Percentiles rank a stretch among this genome's conserved stretches.
These are phyloP conservation scores for Niveomyces coronatus DNA, from an alignment of 2,329 filamentous ascomycete species.

Conservation along the genomic window DNA sequence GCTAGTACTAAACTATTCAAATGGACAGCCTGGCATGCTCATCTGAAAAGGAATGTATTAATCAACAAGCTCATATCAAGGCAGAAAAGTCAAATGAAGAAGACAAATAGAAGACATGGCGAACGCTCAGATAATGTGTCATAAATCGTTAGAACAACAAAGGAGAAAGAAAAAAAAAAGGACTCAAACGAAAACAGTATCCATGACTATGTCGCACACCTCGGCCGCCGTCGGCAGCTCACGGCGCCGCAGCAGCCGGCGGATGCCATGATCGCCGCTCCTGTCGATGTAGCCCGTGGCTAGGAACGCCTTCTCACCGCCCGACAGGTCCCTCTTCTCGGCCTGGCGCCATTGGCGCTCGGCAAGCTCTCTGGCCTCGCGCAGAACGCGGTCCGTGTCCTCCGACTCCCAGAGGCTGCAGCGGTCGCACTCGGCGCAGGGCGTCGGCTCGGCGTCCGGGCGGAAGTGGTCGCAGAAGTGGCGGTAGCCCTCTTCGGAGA, in stretches of 20 bases:
- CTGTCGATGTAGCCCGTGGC: conserved; percentile 37
- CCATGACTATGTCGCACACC: conserved; percentile 35
- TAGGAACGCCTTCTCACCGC: conserved; percentile 45
- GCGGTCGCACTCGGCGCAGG: conserved; percentile 68
- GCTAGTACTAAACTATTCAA: too few species aligned
- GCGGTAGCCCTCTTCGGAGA: conserved; percentile 66
- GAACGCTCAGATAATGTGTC: neutral
- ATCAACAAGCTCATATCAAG: too few species aligned
- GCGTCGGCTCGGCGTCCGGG: conserved; percentile 59
- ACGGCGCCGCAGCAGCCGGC: conserved; percentile 22
- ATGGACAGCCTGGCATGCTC: neutral
- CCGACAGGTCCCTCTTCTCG: conserved; percentile 48
- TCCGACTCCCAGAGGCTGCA: conserved; percentile 75
- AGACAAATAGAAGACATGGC: too few species aligned
- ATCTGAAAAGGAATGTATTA: neutral
- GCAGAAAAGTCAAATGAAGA: too few species aligned
- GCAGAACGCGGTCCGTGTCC: conserved; percentile 57
- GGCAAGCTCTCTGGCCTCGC: conserved; percentile 58
- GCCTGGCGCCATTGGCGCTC: conserved; percentile 60
- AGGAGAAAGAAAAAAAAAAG: neutral
- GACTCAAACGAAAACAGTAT: conserved; percentile 22
- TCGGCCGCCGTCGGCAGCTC: conserved; percentile 29
- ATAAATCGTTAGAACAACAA: neutral
- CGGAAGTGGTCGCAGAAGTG: conserved; percentile 97
- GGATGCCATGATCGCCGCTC: conserved; percentile 18